Evolutionary conservation across 2,329 filamentous ascomycete species (phyloP), one percentile per base, ranked within the genome.

Genomic region (Aspergillus awamori): DNA sequence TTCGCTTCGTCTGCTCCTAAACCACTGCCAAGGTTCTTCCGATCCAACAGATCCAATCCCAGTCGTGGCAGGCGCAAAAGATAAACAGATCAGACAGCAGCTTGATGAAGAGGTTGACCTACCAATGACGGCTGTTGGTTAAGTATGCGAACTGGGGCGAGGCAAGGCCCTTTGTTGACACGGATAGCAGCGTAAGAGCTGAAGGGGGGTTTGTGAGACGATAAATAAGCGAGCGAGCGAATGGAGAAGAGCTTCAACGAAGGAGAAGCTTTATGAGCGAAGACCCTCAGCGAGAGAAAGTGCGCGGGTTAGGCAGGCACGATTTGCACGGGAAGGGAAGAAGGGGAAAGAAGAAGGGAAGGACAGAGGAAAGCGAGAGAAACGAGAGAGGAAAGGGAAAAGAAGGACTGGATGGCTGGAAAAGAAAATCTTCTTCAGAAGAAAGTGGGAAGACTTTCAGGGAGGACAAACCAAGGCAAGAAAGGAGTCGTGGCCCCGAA

Each of bases 221-320:
- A 59, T 59, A 66, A 62, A 59, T 67, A 63, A 62, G 58, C 63
- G 59, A 75, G 77, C 72, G 74, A 77, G 70, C 72, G 75, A 65
- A 71, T 67, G 66, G 70, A 67, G 66, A 64, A 69, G 67, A 65
- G 54, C 59, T 71, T 70, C 65, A 71, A 71, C 68, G 72, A 73
- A 65, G 65, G 67, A 70, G 72, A 75, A 75, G 74, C 71, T 68
- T 67, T 63, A 47, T 53, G 48, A 48, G 51, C 39, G 62, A 65
- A 55, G 52, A 58, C 57, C 63, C 63, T 66, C 57, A 59, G 51
- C 58, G 53, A 60, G 57, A 57, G 61, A 53, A 60, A 64, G 68
- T 63, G 67, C 69, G 72, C 72, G 68, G 62, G 62, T 61, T 72
- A 71, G 73, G 73, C 69, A 74, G 71, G 68, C 67, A 74, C 67